A percentile compares a stretch with the other conserved stretches of the same genome.
phyloP scores from a whole-genome alignment of 495 filamentous ascomycete genomes.

The Penicillium cataractarum region DNA sequence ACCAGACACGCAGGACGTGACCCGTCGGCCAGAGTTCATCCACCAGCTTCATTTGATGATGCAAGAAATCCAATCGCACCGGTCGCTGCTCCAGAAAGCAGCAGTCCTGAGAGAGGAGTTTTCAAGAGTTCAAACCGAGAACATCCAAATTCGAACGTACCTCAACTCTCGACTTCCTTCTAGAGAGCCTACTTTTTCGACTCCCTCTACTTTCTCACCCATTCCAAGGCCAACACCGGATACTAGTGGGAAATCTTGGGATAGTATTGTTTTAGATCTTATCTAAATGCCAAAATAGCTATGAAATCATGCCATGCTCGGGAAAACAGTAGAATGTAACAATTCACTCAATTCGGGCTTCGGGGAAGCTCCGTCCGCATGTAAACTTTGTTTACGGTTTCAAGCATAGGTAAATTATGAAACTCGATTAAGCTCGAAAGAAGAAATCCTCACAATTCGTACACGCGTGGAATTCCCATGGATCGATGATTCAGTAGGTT shows the following conservation, averaged over 20 bases:
- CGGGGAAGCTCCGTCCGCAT: too few species aligned
- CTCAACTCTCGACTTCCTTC: slow-evolving; percentile 23
- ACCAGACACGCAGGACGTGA: slow-evolving; percentile 1
- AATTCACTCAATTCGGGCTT: too few species aligned
- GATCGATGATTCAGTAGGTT: too few species aligned
- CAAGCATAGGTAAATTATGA: too few species aligned
- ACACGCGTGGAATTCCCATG: too few species aligned
- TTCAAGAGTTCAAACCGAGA: slow-evolving; percentile 25
- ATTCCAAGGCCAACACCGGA: slow-evolving; percentile 20
- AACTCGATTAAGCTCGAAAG: too few species aligned
- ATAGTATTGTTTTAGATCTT: slow-evolving; percentile 35
- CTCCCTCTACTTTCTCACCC: slow-evolving; percentile 11
- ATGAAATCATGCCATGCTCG: not conserved
- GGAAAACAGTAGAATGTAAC: not conserved
- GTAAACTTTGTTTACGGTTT: too few species aligned
- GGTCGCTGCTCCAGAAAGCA: slow-evolving; percentile 17
- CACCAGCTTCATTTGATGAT: slow-evolving; percentile 29
- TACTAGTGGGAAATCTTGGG: slow-evolving; percentile 30
- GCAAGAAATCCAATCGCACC: slow-evolving; percentile 27
- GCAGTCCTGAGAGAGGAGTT: slow-evolving; percentile 29
- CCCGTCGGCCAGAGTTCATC: slow-evolving; percentile 18
- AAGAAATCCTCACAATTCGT: too few species aligned
- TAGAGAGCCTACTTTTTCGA: slow-evolving; percentile 10
- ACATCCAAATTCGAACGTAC: slow-evolving; percentile 27
- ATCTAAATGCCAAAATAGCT: slow-evolving; percentile 16